Evolutionary conservation across 1,139 yeast genomes (phyloP), one percentile per base, ranked within the genome.

Genomic region (Groenewaldozyma auringiensis): DNA sequence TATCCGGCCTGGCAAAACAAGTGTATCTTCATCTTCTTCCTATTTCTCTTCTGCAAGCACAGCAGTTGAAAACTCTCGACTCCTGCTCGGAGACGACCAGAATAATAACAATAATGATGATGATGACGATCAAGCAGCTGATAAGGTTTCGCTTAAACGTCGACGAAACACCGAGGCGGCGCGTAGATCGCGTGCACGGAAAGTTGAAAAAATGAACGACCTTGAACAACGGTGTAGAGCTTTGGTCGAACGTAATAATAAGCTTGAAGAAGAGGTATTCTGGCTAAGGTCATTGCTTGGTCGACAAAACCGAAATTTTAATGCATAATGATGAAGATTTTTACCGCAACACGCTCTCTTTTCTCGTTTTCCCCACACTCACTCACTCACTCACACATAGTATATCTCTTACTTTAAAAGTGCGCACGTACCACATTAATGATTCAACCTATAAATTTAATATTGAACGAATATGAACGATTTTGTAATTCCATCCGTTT

Each of bases 141-240:
- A 17, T 18, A 45, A 34, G 33, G 50, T 49, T 1, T 4, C 27
- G 18, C 45, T 85, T 60, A 89, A 89, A 69, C 81, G 98, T 62
- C 96, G 96, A 27, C 81, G 92, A 66, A 92, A 92, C 73, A 92
- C 98, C 21, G 96, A 88, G 65, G 97, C 97, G 51, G 98, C 98
- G 16, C 80, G 97, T 66, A 78, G 96, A 61, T 88, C 96, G 35
- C 75, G 98, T 58, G 96, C 96, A 34, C 79, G 96, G 63, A 89
- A 89, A 69, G 78, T 86, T 78, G 94, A 88, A 66, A 78, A 95
- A 64, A 85, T 89, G 95, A 61, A 70, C 47, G 94, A 86, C 63
- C 73, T 89, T 61, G 97, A 89, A 66, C 77, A 69, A 21, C 82
- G 79, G 61, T 94, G 89, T 51, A 92, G 84, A 54, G 76, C 66